Percentiles rank a stretch among this genome's conserved stretches.
Evolutionary conservation across 2,329 filamentous ascomycete genomes (phyloP).

Genomic region (Fusarium redolens): DNA sequence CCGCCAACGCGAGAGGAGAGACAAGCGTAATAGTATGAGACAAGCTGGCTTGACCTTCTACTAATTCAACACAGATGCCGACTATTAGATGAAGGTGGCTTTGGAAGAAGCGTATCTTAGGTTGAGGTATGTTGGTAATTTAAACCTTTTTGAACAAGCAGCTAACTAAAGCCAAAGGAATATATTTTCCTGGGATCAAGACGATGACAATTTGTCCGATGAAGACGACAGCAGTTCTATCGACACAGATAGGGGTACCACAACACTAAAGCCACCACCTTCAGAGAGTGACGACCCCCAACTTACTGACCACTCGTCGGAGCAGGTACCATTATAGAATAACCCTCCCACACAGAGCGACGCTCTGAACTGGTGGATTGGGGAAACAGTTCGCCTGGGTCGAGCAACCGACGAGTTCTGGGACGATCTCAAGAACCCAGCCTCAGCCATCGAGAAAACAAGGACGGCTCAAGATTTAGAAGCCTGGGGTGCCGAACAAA

Average conservation of each 20-base stretch:
- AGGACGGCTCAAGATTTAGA: too few relatives aligned
- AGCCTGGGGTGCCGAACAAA: background rate
- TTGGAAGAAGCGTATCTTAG: background rate
- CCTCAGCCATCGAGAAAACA: background rate
- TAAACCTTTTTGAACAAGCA: too few relatives aligned
- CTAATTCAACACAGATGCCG: background rate
- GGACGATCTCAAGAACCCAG: background rate
- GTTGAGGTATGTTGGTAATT: background rate
- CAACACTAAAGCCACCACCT: background rate
- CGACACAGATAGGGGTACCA: too few relatives aligned
- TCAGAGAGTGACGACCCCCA: too few relatives aligned
- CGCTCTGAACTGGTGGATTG: background rate
- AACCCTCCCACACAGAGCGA: too few relatives aligned
- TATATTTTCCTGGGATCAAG: background rate
- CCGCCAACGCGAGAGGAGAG: fast-evolving
- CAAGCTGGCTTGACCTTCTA: background rate
- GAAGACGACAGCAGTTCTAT: background rate
- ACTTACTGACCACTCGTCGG: background rate
- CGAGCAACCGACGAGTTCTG: background rate
- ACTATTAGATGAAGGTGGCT: background rate
- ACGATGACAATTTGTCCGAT: fast-evolving
- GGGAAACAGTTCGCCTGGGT: too few relatives aligned
- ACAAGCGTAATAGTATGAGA: background rate
- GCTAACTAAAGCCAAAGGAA: background rate
- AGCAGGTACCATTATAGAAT: background rate